Percentiles rank a stretch among this genome's conserved stretches.
These are phyloP conservation scores for Excoecaria agallocha DNA, from an alignment of 345 rosid genomes.

Conservation along the genomic window DNA sequence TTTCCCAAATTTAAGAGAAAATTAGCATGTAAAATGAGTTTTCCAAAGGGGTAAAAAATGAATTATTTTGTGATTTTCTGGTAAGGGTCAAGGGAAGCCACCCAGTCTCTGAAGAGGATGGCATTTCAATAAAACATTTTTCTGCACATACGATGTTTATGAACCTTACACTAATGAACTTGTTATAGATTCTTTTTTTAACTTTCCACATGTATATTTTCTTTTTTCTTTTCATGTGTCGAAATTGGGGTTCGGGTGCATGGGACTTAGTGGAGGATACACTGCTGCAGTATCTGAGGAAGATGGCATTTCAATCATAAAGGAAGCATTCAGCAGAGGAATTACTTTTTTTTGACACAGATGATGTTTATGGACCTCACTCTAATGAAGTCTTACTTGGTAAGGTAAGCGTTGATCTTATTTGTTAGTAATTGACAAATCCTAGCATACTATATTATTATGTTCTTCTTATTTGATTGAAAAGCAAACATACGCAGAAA, in stretches of 20 bases:
- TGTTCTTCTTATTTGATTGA: too few relatives aligned
- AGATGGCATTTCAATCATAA: not conserved
- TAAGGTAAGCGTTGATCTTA: not conserved
- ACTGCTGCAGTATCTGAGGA: not conserved
- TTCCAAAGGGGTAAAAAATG: too few relatives aligned
- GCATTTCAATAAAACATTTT: constrained; percentile 38
- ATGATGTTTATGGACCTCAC: not conserved
- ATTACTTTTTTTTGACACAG: constrained; percentile 2
- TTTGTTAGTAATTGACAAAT: too few relatives aligned
- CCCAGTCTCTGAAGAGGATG: constrained; percentile 30
- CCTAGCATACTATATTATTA: too few relatives aligned
- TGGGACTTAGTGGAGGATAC: not conserved
- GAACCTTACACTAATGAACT: constrained; percentile 33
- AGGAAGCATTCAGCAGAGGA: not conserved
- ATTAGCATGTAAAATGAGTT: too few relatives aligned
- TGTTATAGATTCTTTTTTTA: not conserved
- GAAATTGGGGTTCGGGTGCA: not conserved
- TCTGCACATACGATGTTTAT: constrained; percentile 38
- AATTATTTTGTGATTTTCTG: too few relatives aligned
- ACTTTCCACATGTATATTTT: too few relatives aligned
- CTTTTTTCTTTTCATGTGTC: not conserved
- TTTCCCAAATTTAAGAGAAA: too few relatives aligned
- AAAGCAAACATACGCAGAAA: not conserved
- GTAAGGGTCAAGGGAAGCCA: not conserved
- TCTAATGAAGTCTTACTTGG: not conserved